phyloP scores from a whole-genome alignment of 2,329 filamentous ascomycete genomes.

The Fusarium sp. region DNA sequence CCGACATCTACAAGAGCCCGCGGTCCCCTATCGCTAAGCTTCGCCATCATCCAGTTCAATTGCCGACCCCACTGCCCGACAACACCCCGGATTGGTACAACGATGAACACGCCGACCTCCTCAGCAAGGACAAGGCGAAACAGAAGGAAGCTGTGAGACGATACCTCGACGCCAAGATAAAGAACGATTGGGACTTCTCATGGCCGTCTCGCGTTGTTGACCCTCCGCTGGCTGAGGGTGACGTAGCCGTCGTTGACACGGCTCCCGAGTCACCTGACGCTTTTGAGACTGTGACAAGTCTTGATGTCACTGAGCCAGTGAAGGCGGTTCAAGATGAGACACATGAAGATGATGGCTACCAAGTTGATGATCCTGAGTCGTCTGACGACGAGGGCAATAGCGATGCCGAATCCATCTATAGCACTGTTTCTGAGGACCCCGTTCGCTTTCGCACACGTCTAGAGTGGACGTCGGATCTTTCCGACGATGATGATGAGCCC shows the following conservation, averaged over 20 bases:
- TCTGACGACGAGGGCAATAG: slow-evolving; percentile 38
- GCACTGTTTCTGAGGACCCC: slow-evolving; percentile 66
- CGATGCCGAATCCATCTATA: slow-evolving; percentile 64
- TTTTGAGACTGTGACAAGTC: slow-evolving; percentile 6
- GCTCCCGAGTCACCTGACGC: slow-evolving; percentile 14
- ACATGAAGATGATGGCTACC: slow-evolving; percentile 51
- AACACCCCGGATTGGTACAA: slow-evolving; percentile 51
- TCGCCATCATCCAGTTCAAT: slow-evolving; percentile 53
- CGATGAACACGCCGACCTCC: slow-evolving; percentile 69
- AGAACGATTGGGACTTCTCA: slow-evolving; percentile 69
- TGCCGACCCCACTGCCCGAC: slow-evolving; percentile 47
- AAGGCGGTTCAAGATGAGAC: slow-evolving; percentile 47
- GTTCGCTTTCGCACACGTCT: slow-evolving; percentile 61
- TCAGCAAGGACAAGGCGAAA: slow-evolving; percentile 70
- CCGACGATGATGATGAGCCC: slow-evolving; percentile 60
- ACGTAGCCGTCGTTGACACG: slow-evolving; percentile 8
- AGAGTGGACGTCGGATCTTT: slow-evolving; percentile 69
- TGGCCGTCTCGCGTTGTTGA: slow-evolving; percentile 59
- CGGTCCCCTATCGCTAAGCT: slow-evolving; percentile 65
- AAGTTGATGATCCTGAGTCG: slow-evolving; percentile 55
- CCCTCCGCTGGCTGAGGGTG: slow-evolving; percentile 10
- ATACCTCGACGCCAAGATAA: slow-evolving; percentile 65
- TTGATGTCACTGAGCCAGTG: slow-evolving; percentile 22
- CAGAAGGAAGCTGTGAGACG: slow-evolving; percentile 71
- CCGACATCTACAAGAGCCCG: slow-evolving; percentile 68